A percentile compares a stretch with the other conserved stretches of the same genome.
These are phyloP conservation scores for Amanita brunnescens DNA, from an alignment of 768 basidiomycete species.

Conservation along the genomic window DNA sequence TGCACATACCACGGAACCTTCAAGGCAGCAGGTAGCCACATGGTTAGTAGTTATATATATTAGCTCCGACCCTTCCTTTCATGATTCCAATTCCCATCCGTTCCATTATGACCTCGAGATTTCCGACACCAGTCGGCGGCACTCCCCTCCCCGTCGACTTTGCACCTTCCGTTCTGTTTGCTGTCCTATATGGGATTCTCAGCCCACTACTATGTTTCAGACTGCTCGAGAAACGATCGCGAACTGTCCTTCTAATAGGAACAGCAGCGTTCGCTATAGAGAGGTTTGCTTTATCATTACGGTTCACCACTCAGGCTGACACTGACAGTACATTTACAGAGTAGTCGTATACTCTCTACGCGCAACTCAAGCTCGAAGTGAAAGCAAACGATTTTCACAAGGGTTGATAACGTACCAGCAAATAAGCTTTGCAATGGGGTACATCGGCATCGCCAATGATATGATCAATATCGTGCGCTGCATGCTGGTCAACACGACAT, in stretches of 20 bases:
- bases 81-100: neutral
- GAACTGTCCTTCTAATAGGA: constrained; percentile 26
- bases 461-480: constrained; percentile 27
- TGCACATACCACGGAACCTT: too few relatives aligned
- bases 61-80: too few relatives aligned
- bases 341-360: constrained; percentile 25
- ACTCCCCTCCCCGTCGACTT: constrained; percentile 30
- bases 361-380: constrained; percentile 18
- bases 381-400: constrained; percentile 11
- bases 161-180: constrained; percentile 34
- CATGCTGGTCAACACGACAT: constrained; percentile 31
- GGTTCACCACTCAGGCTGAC: too few relatives aligned
- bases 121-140: constrained; percentile 39
- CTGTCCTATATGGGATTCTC: constrained; percentile 27
- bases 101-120: constrained; percentile 11
- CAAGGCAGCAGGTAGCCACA: too few relatives aligned
- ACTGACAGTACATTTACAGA: constrained; percentile 10
- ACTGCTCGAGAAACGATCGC: constrained; percentile 23
- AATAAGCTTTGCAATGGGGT: constrained; percentile 24
- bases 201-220: constrained; percentile 29
- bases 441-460: constrained; percentile 25
- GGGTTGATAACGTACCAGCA: constrained; percentile 23
- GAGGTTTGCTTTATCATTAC: constrained; percentile 18
- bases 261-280: constrained; percentile 27
- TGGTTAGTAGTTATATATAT: too few relatives aligned